Conservation (phyloP, 139 green algal genomes). For the Tetraselmis striata region DNA sequence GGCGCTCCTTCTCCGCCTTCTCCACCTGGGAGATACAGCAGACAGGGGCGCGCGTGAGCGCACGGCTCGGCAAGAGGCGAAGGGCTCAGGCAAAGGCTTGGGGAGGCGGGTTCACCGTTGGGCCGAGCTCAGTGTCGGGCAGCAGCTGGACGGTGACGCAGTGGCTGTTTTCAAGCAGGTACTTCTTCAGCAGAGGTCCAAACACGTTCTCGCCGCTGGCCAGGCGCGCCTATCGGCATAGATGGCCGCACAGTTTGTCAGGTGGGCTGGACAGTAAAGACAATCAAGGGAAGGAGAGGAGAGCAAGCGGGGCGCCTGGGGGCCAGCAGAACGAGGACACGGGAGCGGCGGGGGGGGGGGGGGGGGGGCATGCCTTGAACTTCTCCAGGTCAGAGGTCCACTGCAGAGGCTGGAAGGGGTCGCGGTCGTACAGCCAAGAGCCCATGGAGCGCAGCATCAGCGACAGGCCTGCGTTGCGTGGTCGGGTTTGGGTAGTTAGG, state of each 20-base stretch:
- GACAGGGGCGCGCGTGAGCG: background rate
- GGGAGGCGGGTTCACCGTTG: no score
- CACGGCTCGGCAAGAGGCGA: no score
- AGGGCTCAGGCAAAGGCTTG: background rate
- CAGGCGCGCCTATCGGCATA: slow-evolving; percentile 54
- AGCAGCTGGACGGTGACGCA: slow-evolving; percentile 76
- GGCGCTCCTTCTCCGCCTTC: slow-evolving; percentile 53
- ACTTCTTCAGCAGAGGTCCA: slow-evolving; percentile 78
- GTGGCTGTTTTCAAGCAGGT: slow-evolving; percentile 88
- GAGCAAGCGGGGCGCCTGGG: no score
- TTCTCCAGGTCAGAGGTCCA: slow-evolving; percentile 77
- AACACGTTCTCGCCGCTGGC: slow-evolving; percentile 82
- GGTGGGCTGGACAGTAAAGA: no score
- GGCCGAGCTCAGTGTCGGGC: slow-evolving; percentile 54
- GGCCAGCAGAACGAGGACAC: no score
- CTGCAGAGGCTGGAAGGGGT: slow-evolving; percentile 85
- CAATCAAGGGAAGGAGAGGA: no score
- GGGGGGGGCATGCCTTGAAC: no score
- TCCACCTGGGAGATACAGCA: slow-evolving; percentile 56
- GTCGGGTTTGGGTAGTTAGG: no score
- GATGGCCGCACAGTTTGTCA: no score
- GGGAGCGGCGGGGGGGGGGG: no score
- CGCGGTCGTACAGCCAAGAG: slow-evolving; percentile 92
- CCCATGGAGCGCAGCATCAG: slow-evolving; percentile 92
- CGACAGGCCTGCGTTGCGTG: no score